Conservation (phyloP, 1,139 yeast genomes). For the Blastobotrys illinoisensis region DNA sequence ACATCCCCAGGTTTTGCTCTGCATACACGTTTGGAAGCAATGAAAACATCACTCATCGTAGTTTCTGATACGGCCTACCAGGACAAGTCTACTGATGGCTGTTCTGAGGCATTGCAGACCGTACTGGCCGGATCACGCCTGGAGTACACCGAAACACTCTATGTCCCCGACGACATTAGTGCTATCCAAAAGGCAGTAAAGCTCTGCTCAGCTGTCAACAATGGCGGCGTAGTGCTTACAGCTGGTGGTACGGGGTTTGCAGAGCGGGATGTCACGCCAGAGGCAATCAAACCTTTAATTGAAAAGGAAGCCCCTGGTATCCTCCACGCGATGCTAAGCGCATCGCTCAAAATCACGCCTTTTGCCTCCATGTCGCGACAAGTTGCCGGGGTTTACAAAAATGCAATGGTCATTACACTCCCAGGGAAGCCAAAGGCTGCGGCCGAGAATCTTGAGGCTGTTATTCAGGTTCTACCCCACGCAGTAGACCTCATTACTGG, state of each 20-base stretch:
- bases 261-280: constrained; percentile 43
- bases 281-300: constrained; percentile 39
- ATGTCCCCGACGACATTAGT: constrained; percentile 12
- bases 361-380: constrained; percentile 45
- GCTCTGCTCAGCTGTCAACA: background rate
- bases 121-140: background rate
- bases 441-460: constrained; percentile 38
- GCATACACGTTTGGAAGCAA: background rate
- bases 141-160: constrained; percentile 1
- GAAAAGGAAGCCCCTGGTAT: constrained; percentile 44
- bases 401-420: constrained; percentile 38
- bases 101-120: constrained; percentile 1
- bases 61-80: constrained; percentile 12
- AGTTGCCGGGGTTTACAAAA: constrained; percentile 39
- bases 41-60: constrained; percentile 8
- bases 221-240: constrained; percentile 32
- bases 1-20: background rate
- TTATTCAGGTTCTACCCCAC: constrained; percentile 38
- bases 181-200: constrained; percentile 9
- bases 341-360: constrained; percentile 39
- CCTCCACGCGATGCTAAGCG: constrained; percentile 41
- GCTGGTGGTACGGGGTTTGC: constrained; percentile 51
- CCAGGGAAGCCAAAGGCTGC: constrained; percentile 50
- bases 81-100: constrained; percentile 9
- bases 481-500: constrained; percentile 37